Conservation (phyloP, 2,329 filamentous ascomycete species). For the Fusarium sp. region DNA sequence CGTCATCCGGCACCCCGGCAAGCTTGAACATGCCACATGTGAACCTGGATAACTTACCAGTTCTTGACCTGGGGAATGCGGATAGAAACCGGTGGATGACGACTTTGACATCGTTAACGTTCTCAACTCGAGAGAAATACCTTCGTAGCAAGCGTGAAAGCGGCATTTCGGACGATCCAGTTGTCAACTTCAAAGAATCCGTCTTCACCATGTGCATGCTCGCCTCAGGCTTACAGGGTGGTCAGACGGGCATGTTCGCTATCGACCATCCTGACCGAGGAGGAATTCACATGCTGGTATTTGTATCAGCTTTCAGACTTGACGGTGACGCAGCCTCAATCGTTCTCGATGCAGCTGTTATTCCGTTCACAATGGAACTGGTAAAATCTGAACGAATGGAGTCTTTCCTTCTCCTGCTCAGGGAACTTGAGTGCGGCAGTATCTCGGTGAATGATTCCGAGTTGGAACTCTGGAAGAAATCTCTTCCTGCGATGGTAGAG, state of each 20-base stretch:
- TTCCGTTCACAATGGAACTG: slow-evolving; percentile 55
- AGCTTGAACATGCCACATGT: slow-evolving; percentile 55
- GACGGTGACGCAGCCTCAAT: slow-evolving; percentile 56
- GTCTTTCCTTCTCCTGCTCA: slow-evolving; percentile 53
- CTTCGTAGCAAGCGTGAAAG: slow-evolving; percentile 47
- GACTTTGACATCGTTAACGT: slow-evolving; percentile 53
- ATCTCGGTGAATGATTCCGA: slow-evolving; percentile 66
- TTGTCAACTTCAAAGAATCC: slow-evolving; percentile 62
- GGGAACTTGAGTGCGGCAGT: slow-evolving; percentile 51
- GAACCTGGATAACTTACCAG: slow-evolving; percentile 58
- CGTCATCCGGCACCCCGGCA: slow-evolving; percentile 47
- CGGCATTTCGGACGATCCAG: slow-evolving; percentile 46
- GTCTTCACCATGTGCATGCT: slow-evolving; percentile 61
- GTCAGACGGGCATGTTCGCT: slow-evolving; percentile 58
- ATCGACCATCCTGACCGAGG: slow-evolving; percentile 52
- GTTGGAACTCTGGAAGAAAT: slow-evolving; percentile 62
- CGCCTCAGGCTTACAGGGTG: slow-evolving; percentile 58
- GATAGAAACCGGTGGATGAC: slow-evolving; percentile 53
- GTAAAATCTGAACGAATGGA: slow-evolving; percentile 50
- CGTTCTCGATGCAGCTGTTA: slow-evolving; percentile 60
- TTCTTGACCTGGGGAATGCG: slow-evolving; percentile 54
- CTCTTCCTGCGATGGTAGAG: slow-evolving; percentile 58
- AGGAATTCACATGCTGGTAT: slow-evolving; percentile 55
- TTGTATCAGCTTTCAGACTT: slow-evolving; percentile 58
- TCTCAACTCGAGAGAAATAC: slow-evolving; percentile 56